Evolutionary conservation across 2,329 filamentous ascomycete genomes (phyloP).

Genomic region (Hymenoscyphus fraxineus): DNA sequence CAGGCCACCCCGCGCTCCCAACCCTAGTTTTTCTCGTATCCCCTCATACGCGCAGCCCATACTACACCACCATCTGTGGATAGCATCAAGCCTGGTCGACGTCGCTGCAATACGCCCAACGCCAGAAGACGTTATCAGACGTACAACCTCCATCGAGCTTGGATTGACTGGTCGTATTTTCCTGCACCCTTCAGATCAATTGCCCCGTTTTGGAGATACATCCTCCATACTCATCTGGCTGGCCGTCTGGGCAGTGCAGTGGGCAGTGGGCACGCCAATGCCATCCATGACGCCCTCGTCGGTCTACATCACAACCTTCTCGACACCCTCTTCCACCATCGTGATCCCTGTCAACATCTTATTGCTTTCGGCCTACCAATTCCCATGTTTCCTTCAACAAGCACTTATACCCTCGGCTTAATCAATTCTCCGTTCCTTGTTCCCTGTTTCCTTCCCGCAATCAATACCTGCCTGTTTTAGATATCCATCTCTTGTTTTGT

Average conservation of each 20-base stretch:
- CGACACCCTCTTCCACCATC: neutral
- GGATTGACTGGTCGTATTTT: slow-evolving; percentile 6
- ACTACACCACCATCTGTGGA: neutral
- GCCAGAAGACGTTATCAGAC: slow-evolving; percentile 10
- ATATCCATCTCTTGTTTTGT: slow-evolving; percentile 12
- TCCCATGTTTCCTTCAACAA: neutral
- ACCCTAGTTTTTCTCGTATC: slow-evolving; percentile 22
- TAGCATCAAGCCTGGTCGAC: neutral
- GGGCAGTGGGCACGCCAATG: neutral
- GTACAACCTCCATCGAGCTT: neutral
- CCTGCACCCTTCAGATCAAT: neutral
- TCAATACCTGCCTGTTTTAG: slow-evolving; percentile 13
- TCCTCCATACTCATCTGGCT: neutral
- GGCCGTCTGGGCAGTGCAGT: neutral
- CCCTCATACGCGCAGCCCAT: slow-evolving; percentile 16
- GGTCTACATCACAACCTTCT: too few species aligned
- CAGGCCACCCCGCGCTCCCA: slow-evolving; percentile 19
- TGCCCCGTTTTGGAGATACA: neutral
- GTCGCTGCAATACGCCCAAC: neutral
- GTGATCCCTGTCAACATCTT: neutral
- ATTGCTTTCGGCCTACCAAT: neutral
- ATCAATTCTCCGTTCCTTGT: slow-evolving; percentile 4
- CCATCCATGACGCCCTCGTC: neutral
- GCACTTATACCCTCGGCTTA: slow-evolving; percentile 2
- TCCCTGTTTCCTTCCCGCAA: slow-evolving; percentile 8